A percentile compares a stretch with the other conserved stretches of the same genome.
phyloP scores from a whole-genome alignment of 192 early-diverging fungal species.

The Coemansia sp. region DNA sequence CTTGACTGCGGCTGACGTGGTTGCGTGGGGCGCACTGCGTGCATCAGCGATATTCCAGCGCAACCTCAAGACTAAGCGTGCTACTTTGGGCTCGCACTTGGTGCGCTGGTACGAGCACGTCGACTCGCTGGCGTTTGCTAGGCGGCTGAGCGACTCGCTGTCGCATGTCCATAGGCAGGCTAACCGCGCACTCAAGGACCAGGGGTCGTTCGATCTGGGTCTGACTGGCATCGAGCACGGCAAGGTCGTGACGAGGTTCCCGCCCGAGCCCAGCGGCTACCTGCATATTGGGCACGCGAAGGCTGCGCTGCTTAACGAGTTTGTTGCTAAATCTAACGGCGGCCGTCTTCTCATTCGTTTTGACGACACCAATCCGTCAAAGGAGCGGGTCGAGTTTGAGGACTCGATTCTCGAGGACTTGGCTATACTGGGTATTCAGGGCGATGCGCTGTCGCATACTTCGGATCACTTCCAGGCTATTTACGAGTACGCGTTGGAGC shows the following conservation, averaged over 20 bases:
- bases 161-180: constrained; percentile 11
- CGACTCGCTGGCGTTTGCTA: constrained; percentile 61
- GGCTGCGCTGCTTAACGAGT: constrained; percentile 96
- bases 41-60: constrained; percentile 79
- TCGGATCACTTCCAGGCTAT: constrained; percentile 91
- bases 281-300: constrained; percentile 99
- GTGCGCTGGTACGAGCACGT: constrained; percentile 84
- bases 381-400: constrained; percentile 98
- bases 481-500: constrained; percentile 80
- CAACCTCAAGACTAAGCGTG: constrained; percentile 71
- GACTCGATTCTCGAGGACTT: constrained; percentile 95
- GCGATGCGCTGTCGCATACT: constrained; percentile 82
- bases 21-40: constrained; percentile 86
- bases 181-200: constrained; percentile 63
- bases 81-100: constrained; percentile 69
- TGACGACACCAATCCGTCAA: constrained; percentile 98
- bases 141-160: constrained; percentile 40
- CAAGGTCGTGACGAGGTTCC: constrained; percentile 96
- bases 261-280: constrained; percentile 98
- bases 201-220: constrained; percentile 93
- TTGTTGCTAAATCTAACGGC: constrained; percentile 89
- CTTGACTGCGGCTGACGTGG: constrained; percentile 79
- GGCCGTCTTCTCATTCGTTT: constrained; percentile 96
- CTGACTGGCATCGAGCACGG: constrained; percentile 81
- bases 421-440: constrained; percentile 80